phyloP scores from a whole-genome alignment of 805 yeast species.

The Metschnikowia hibisci region DNA sequence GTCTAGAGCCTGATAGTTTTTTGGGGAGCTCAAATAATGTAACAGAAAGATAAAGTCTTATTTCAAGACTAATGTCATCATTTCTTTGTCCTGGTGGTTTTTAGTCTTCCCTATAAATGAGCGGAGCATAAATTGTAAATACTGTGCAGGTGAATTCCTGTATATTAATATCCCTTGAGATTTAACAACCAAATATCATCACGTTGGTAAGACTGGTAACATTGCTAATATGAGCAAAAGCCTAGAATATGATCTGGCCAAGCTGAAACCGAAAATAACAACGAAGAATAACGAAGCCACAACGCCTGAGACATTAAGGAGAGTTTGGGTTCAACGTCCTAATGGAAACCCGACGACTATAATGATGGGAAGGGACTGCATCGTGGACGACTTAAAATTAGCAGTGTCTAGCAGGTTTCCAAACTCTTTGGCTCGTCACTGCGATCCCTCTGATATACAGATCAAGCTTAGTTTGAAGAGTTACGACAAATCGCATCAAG shows the following conservation, averaged over 20 bases:
- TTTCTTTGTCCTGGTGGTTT: no score
- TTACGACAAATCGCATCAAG: conserved; percentile 3
- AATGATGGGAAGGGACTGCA: conserved; percentile 53
- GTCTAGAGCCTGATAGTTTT: no score
- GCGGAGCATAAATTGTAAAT: no score
- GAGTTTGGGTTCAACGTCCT: conserved; percentile 55
- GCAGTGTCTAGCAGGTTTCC: conserved; percentile 63
- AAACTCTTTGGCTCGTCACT: conserved; percentile 54
- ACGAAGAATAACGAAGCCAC: neutral
- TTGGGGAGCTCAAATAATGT: no score
- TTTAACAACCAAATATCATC: neutral
- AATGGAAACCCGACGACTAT: conserved; percentile 67
- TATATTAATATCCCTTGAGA: neutral
- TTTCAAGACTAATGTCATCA: no score
- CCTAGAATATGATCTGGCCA: conserved; percentile 4
- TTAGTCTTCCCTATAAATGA: no score
- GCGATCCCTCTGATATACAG: conserved; percentile 67
- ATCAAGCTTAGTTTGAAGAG: conserved; percentile 7
- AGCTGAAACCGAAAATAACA: conserved; percentile 1
- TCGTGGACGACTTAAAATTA: conserved; percentile 78
- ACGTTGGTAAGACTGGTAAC: neutral
- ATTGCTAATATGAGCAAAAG: conserved; percentile 2
- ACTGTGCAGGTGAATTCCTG: neutral
- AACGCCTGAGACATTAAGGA: conserved; percentile 5
- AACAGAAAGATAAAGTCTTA: neutral